Base-by-base conservation (phyloP, 306 rosid genomes). In the Rosa multiflora region DNA sequence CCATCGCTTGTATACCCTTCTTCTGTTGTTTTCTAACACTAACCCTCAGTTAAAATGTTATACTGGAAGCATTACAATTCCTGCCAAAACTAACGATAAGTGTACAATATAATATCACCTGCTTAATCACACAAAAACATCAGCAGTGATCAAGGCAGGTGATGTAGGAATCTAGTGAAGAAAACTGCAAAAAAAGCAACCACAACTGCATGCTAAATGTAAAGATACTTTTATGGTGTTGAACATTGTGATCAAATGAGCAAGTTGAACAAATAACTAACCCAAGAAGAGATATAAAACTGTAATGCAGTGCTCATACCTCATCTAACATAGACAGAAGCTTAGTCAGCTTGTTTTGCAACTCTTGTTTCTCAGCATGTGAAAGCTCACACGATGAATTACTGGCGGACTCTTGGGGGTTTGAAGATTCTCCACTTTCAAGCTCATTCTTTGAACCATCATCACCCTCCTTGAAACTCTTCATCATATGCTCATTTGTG, bases 311-410 rank as follows among this genome's bases (percentile, higher is more conserved):
- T 67, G 59, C 58, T 39, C 71, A 73, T 89, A 92, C 95, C 97
- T 92, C 95, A 53, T 90, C 97, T 80, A 85, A 79, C 91, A 92
- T 92, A n/a, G 93, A 87, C 49, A 90, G 66, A 62, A 92, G 93
- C 82, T 89, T 92, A 5, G 95, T 82, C 80, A 92, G 79, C 83
- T 89, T 89, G 86, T 87, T 86, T 86, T 92, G 92, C 64, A 92
- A 80, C 72, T 90, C 95, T 82, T 90, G 95, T 75, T 84, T 92
- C 84, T 92, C 93, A 32, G 89, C 86, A 82, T 85, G 88, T n/a
- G 95, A 86, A 84, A 90, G 91, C 85, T 88, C 97, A 42, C 80
- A 78, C 15, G 75, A 77, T 40, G 91, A 62, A 79, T 82, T 86
- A 76, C 86, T 66, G 10, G 82, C 86, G 15, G 86, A 82, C 21